Evolutionary conservation across 2,329 filamentous ascomycete genomes (phyloP), one percentile per base, ranked within the genome.

Genomic region (Cytospora piceicola): DNA sequence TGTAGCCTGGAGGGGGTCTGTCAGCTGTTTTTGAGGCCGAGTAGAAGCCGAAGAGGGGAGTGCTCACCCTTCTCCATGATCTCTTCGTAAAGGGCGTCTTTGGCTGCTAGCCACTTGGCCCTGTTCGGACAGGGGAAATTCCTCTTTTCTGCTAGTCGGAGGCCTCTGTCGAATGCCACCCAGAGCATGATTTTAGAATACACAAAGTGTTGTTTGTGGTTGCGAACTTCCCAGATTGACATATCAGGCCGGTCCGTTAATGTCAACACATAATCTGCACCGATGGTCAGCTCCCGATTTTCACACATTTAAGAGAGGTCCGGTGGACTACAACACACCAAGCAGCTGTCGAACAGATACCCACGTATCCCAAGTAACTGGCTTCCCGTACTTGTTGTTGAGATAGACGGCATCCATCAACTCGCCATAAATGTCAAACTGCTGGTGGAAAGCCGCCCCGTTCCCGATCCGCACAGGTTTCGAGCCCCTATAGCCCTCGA

Each of bases 121-220:
- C 90, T 83, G 71, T 90, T 89, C 1, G 90, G 90, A 68, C 91
- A 93, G 0, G 91, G 90, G 27, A 94, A 84, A 71, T 88, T 90
- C 63, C 91, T 81, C 76, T 93, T 94, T 22, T 93, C 90, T 4
- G 89, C 82, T 0, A 93, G 83, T 2, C 91, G 89, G 15, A 93
- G 78, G 12, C 88, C 90, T 6, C 90, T 87, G 74, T 94, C 91
- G 68, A 94, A 87, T 22, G 90, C 90, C 4, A 94, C 91, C 91
- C 90, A 94, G 27, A 94, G 82, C 88, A 93, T 91, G 69, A 94
- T 83, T 73, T 93, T 92, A n/a, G 88, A 91, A 76, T 93, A 94
- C 17, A 89, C 86, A 70, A 93, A 94, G 72, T 92, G 86, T 75
- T 93, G 90, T 73, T 90, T 90, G 72, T 88, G 80, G 69, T 90